phyloP scores from a whole-genome alignment of 1,139 yeast genomes.

The Spathaspora sp. region DNA sequence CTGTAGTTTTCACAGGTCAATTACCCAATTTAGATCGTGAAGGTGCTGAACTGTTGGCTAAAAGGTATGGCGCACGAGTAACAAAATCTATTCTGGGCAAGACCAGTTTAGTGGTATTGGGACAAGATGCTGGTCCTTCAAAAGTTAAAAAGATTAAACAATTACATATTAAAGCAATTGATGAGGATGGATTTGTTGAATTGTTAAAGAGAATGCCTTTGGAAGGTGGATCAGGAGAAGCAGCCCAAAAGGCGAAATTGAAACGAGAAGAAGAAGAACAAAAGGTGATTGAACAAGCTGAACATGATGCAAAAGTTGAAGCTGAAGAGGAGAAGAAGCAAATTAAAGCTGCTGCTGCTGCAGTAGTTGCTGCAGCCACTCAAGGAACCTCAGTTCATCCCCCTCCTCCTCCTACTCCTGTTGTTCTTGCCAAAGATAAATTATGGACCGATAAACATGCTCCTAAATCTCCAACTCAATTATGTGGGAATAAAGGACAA shows the following conservation, averaged over 20 bases:
- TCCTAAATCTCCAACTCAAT: slow-evolving; percentile 69
- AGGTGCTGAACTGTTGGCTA: slow-evolving; percentile 73
- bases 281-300: slow-evolving; percentile 48
- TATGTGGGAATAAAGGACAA: slow-evolving; percentile 88
- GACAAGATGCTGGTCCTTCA: slow-evolving; percentile 97
- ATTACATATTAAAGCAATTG: slow-evolving; percentile 73
- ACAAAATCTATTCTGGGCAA: slow-evolving; percentile 83
- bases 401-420: slow-evolving; percentile 14
- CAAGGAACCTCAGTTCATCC: slow-evolving; percentile 12
- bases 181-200: slow-evolving; percentile 81
- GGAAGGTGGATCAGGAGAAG: slow-evolving; percentile 83
- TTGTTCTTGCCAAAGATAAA: slow-evolving; percentile 49
- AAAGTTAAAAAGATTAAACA: slow-evolving; percentile 79
- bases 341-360: slow-evolving; percentile 18
- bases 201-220: slow-evolving; percentile 80
- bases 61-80: slow-evolving; percentile 90
- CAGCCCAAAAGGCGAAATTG: slow-evolving; percentile 68
- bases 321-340: slow-evolving; percentile 20
- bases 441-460: slow-evolving; percentile 96
- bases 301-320: slow-evolving; percentile 23
- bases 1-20: slow-evolving; percentile 91
- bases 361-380: slow-evolving; percentile 25
- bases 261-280: slow-evolving; percentile 70
- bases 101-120: slow-evolving; percentile 87
- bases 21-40: slow-evolving; percentile 78